Conservation (phyloP, 2,329 filamentous ascomycete genomes). For the Golovinomyces cichoracearum region DNA sequence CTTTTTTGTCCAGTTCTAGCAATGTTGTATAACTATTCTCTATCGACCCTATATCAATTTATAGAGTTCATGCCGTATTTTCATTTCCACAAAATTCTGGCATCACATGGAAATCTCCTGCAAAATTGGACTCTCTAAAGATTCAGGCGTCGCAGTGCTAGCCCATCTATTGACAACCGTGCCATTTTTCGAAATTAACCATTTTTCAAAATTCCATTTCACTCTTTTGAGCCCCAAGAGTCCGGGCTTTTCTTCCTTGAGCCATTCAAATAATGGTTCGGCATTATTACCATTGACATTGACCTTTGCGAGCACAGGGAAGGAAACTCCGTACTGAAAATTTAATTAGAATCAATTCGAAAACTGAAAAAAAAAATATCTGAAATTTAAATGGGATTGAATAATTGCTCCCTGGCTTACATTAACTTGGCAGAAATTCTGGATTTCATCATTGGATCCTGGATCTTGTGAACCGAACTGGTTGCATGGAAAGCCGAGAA, state of each 20-base stretch:
- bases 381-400: background rate
- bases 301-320: slow-evolving; percentile 42
- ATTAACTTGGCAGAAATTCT: slow-evolving; percentile 71
- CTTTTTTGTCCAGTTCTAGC: too few species aligned
- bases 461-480: slow-evolving; percentile 34
- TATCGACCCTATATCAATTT: too few species aligned
- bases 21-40: too few species aligned
- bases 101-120: slow-evolving; percentile 25
- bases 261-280: slow-evolving; percentile 54
- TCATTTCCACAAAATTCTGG: background rate
- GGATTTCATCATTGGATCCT: slow-evolving; percentile 45
- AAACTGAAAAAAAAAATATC: background rate
- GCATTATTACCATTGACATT: slow-evolving; percentile 77
- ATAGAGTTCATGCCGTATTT: too few species aligned
- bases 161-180: slow-evolving; percentile 69
- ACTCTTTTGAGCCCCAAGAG: slow-evolving; percentile 68
- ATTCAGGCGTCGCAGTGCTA: slow-evolving; percentile 64
- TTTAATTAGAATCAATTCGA: background rate
- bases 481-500: slow-evolving; percentile 96
- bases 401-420: slow-evolving; percentile 35
- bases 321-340: slow-evolving; percentile 7
- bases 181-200: slow-evolving; percentile 65
- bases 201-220: slow-evolving; percentile 99
- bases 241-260: slow-evolving; percentile 50
- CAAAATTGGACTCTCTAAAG: slow-evolving; percentile 47